Percentiles rank a stretch among this genome's conserved stretches.
Conservation (phyloP, 2,329 filamentous ascomycete species). For the Exophiala viscosa region DNA sequence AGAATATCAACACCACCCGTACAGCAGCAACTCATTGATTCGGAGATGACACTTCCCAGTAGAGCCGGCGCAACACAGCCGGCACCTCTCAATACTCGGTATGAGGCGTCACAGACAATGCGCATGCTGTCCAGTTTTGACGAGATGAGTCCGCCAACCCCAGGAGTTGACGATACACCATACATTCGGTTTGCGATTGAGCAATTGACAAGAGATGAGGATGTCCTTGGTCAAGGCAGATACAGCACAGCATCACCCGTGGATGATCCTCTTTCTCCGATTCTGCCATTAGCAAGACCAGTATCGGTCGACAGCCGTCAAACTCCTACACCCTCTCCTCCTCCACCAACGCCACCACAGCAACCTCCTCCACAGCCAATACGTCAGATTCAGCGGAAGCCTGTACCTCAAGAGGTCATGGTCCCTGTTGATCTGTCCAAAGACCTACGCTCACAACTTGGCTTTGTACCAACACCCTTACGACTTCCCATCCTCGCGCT, state of each 20-base stretch:
- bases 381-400: constrained; percentile 15
- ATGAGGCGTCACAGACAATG: constrained; percentile 24
- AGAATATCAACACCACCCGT: constrained; percentile 28
- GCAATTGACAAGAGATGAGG: constrained; percentile 72
- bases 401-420: constrained; percentile 28
- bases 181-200: constrained; percentile 89
- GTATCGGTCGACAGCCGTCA: not conserved
- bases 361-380: constrained; percentile 10
- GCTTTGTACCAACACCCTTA: constrained; percentile 68
- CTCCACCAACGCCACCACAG: constrained; percentile 13
- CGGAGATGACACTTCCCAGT: constrained; percentile 28
- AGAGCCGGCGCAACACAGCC: constrained; percentile 22
- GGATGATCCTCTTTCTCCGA: constrained; percentile 11
- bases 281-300: not conserved
- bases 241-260: constrained; percentile 40
- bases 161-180: constrained; percentile 76
- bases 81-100: constrained; percentile 22
- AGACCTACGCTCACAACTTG: constrained; percentile 51
- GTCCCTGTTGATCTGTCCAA: constrained; percentile 43
- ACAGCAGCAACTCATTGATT: constrained; percentile 17
- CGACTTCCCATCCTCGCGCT: constrained; percentile 61
- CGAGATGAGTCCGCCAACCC: constrained; percentile 54
- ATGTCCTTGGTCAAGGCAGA: constrained; percentile 54
- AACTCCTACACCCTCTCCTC: constrained; percentile 14
- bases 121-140: constrained; percentile 30